Evolutionary conservation across 2,329 filamentous ascomycete genomes (phyloP), one percentile per base, ranked within the genome.

Genomic region (Amesomyces nigricolor): DNA sequence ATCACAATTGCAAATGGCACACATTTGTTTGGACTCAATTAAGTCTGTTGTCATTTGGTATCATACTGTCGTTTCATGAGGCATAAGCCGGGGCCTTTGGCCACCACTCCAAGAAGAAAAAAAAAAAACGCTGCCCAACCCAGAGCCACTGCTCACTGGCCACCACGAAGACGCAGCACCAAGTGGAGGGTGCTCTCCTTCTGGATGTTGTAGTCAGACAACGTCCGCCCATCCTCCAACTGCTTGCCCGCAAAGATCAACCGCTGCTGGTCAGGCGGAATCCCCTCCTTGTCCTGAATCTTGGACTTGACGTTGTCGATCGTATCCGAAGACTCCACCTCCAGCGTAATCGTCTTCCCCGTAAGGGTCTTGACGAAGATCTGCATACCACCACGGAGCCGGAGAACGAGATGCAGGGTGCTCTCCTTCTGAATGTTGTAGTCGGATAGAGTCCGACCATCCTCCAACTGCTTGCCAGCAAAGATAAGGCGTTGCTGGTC

Each of bases 401-500:
- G 86, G 22, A 92, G 84, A 46, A 92, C 88, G 54, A 92, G 70
- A 70, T 92, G 88, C 1, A 92, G 79, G 0, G 89, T 92, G 0
- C 85, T 88, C 69, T 92, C 89, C 76, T 92, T 92, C 73, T 97
- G 92, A 46, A 96, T 96, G 78, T 96, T 96, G 83, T 96, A 96
- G 71, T 96, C 92, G 49, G 83, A 87, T 0, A 96, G 78, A 0
- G 91, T 96, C 19, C 91, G 88, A 47, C 91, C 91, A 65, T 96
- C 91, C 71, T 96, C 90, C 1, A 96, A 75, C 73, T 96, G 90
- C 82, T 96, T 96, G 57, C 91, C 91, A 47, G 91, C 90, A 61
- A 95, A 95, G 69, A 96, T 95, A 11, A 96, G 76, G 66, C 91
- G 90, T 75, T 96, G 91, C 73, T 96, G 91, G 72, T 96, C 91